phyloP scores from a whole-genome alignment of 768 basidiomycete genomes.

The Melanogaster broomeanus region DNA sequence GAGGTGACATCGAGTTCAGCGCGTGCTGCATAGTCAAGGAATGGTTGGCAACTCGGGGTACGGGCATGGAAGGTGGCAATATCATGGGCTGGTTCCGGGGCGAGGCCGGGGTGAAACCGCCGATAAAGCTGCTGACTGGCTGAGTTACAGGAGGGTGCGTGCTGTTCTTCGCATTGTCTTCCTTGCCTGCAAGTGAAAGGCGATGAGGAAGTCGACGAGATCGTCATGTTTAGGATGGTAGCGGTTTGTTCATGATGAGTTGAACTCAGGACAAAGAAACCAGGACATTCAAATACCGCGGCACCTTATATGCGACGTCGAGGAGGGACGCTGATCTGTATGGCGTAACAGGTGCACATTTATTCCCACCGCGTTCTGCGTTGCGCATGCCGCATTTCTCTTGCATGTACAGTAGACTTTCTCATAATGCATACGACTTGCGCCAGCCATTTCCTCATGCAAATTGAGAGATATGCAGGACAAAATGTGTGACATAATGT shows the following conservation, averaged over 20 bases:
- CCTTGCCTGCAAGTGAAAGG: slow-evolving; percentile 32
- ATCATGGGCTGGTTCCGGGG: slow-evolving; percentile 9
- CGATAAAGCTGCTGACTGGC: slow-evolving; percentile 40
- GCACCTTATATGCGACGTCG: too few species aligned
- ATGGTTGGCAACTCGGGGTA: slow-evolving; percentile 31
- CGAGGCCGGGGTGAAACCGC: slow-evolving; percentile 43
- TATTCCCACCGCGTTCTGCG: too few species aligned
- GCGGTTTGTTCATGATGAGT: slow-evolving; percentile 25
- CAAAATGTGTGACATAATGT: too few species aligned
- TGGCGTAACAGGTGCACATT: too few species aligned
- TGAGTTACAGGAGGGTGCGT: slow-evolving; percentile 6
- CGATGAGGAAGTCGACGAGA: slow-evolving; percentile 35
- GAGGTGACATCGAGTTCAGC: slow-evolving; percentile 4
- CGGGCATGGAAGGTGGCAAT: slow-evolving; percentile 36
- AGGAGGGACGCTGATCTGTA: too few species aligned
- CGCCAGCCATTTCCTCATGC: too few species aligned
- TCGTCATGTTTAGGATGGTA: slow-evolving; percentile 17
- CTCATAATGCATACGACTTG: too few species aligned
- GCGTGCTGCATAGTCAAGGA: slow-evolving; percentile 43
- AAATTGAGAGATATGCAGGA: too few species aligned
- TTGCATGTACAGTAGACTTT: too few species aligned
- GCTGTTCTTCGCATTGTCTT: slow-evolving; percentile 13
- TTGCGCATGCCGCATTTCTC: too few species aligned
- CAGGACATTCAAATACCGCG: not conserved
- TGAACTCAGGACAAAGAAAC: slow-evolving; percentile 9